Evolutionary conservation across 176 grass and related monocot genomes (phyloP).

Genomic region (Elaeis guineensis): DNA sequence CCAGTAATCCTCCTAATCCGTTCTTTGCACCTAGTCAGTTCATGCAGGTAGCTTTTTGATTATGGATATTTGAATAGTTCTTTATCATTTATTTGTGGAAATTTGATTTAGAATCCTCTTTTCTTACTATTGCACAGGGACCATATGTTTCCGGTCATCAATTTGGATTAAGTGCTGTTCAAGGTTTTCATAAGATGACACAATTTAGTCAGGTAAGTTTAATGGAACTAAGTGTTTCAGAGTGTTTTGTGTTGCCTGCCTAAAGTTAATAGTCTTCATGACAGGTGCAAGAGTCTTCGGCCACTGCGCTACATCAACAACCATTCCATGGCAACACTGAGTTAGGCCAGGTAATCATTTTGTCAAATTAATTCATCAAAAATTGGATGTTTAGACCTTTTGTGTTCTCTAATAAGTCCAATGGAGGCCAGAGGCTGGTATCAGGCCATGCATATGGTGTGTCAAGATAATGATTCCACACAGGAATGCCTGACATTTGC

Average conservation of each 20-base stretch:
- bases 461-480: no score
- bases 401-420: no score
- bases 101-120: background rate
- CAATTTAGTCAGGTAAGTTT: conserved; percentile 77
- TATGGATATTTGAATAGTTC: background rate
- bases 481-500: no score
- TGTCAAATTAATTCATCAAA: background rate
- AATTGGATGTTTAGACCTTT: no score
- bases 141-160: conserved; percentile 57
- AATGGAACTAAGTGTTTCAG: conserved; percentile 2
- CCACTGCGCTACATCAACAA: conserved; percentile 44
- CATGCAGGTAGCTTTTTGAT: conserved; percentile 60
- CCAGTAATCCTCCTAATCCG: conserved; percentile 46
- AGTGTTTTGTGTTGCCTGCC: conserved; percentile 1
- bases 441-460: no score
- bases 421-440: no score
- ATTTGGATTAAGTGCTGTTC: conserved; percentile 58
- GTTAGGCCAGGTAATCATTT: conserved; percentile 50
- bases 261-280: conserved; percentile 3
- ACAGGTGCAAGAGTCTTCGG: conserved; percentile 62
- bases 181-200: conserved; percentile 62
- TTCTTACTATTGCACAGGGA: conserved; percentile 31
- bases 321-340: conserved; percentile 50
- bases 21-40: conserved; percentile 61
- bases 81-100: background rate